Base-by-base conservation (phyloP, 352 stramenopile genomes). In the Globisporangium parvum region DNA sequence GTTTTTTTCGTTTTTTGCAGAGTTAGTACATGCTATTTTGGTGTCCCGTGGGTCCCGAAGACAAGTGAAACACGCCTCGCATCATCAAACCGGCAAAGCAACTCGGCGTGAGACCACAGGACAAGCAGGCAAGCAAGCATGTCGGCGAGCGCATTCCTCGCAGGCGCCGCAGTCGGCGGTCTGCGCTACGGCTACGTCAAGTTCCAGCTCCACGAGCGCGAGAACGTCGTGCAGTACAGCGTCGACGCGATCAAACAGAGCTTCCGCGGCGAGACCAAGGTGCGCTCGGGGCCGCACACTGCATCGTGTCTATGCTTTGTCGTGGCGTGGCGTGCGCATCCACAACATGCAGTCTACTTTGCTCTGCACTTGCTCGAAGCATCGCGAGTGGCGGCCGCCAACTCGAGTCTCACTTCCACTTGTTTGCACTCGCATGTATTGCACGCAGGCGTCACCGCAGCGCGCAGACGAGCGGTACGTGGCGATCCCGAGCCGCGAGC, bases 141-240 rank as follows among this genome's bases (percentile, higher is more conserved):
- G 80, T 88, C 77, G 24, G 48, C 83, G 37, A 77, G 75, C 62
- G 78, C 81, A 52, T 89, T 91, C 62, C 60, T 87, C 51, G 81
- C 80, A 45, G 81, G 81, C 42, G 63, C 82, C 50, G 75, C 75
- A 54, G 64, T 79, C 10, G 78, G 77, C 48, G 79, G 81, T 35
- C 58, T 83, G 66, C 77, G 66, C 47, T 91, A 91, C 65, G 78
- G 77, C 40, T 62, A 73, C 42, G 66, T 79, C 60, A 88, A 86
- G 67, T 84, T 84, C 66, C 69, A 87, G 64, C 66, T 91, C 28
- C 55, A 82, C 39, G 75, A 89, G 60, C 79, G 79, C 40, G 78
- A 88, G 59, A 80, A 74, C 53, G 65, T 89, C 37, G 77, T 91
- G 53, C 60, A 78, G 56, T 89, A 87, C 71, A 83, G 75, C 55